Percentiles rank a stretch among this genome's conserved stretches.
These are phyloP conservation scores for Zygnema cylindricum DNA, from an alignment of 139 green algal species.

Conservation along the genomic window DNA sequence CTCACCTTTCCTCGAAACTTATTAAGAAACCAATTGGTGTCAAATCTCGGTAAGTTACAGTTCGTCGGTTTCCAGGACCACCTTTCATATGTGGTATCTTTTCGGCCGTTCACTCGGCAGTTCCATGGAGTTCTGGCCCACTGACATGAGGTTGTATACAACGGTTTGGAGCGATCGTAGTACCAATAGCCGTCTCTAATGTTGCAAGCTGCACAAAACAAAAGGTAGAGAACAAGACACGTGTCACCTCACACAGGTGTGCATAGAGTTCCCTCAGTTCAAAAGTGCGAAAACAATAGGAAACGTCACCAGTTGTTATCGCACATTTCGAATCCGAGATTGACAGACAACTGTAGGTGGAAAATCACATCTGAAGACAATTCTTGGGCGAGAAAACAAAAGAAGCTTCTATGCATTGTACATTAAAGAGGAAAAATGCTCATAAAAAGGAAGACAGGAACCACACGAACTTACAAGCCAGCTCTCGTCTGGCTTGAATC, in stretches of 20 bases:
- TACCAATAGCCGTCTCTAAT: constrained; percentile 24
- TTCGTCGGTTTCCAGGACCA: constrained; percentile 30
- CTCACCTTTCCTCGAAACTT: constrained; percentile 41
- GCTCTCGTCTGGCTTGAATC: background rate
- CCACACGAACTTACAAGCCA: background rate
- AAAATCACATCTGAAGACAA: no score
- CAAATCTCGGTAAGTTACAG: constrained; percentile 27
- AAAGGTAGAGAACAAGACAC: no score
- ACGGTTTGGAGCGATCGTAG: background rate
- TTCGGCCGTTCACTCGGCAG: constrained; percentile 34
- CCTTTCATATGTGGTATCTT: background rate
- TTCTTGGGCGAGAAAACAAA: no score
- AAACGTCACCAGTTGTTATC: no score
- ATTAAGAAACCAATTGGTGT: constrained; percentile 16
- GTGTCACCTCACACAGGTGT: no score
- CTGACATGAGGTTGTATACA: constrained; percentile 4
- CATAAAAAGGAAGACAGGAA: no score
- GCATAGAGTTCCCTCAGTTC: no score
- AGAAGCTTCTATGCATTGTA: no score
- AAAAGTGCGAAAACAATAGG: no score
- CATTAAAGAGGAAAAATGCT: no score
- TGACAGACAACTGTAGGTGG: no score
- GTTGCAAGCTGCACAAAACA: constrained; percentile 42
- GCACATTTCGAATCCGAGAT: no score
- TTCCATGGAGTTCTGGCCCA: constrained; percentile 46